Base-by-base conservation (phyloP, 495 filamentous ascomycete species). In the Cudoniella acicularis region DNA sequence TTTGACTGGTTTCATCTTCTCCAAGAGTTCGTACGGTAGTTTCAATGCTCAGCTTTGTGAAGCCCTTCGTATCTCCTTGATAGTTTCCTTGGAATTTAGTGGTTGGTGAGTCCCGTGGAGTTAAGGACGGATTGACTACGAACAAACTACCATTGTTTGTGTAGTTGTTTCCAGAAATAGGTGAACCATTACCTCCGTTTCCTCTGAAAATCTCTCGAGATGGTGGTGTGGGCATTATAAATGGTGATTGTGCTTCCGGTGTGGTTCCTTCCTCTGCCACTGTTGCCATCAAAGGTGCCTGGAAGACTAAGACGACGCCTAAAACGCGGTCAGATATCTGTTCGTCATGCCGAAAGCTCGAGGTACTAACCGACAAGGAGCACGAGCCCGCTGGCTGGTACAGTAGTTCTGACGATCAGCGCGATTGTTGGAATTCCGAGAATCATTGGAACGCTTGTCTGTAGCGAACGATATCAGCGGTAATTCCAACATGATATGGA, bases 381-480 rank as follows among this genome's bases (percentile, higher is more conserved):
- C 10, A 74, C 66, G 18, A 83, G 62, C 13, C 79, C 79, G 43
- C 68, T 69, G 1, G 78, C 72, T 24, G 80, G 80, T n/a, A 82
- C 59, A 9, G 75, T 75, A 3, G 77, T 83, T 63, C 72, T 72
- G 21, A 73, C 60, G 3, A 75, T 71, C 20, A 81, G 65, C 1
- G 51, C 10, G 11, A 77, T 67, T 22, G 63, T 62, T 9, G 56
- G 54, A 49, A 79, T 70, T 18, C 79, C 79, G 9, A 83, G 67
- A 22, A 78, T 64, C 59, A 80, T 67, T 4, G 74, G 67, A 8
- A 77, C 76, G 56, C 80, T 82, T 48, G 71, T 75, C 76, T 81
- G 48, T 9, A 55, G 16, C 1, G 21, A 48, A 8, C 30, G 26
- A 54, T 69, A 41, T 66, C 46, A 75, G 72, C 20, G 67, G 13